These are phyloP conservation scores for Keithomyces neogunnii DNA, from an alignment of 2,329 filamentous ascomycete species.

Conservation along the genomic window DNA sequence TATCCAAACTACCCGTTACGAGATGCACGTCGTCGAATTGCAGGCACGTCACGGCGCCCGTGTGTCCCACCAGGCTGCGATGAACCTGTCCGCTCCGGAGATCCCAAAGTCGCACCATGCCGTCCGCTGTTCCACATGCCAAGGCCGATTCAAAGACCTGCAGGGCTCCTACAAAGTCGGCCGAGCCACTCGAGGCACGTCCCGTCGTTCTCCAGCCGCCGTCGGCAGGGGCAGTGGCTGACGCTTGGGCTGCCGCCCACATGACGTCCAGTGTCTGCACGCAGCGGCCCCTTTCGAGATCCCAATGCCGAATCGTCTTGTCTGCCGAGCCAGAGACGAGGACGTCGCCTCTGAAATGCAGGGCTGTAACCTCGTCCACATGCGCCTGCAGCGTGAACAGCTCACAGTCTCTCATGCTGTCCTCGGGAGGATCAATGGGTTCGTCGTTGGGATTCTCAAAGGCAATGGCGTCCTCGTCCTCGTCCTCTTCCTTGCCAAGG, in stretches of 20 bases:
- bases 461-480: conserved; percentile 59
- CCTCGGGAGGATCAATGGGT: conserved; percentile 60
- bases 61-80: conserved; percentile 89
- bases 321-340: conserved; percentile 93
- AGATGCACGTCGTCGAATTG: conserved; percentile 96
- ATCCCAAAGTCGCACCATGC: conserved; percentile 97
- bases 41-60: conserved; percentile 83
- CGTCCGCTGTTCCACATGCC: conserved; percentile 93
- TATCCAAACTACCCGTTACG: conserved; percentile 85
- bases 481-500: conserved; percentile 48
- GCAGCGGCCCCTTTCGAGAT: conserved; percentile 92
- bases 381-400: conserved; percentile 86
- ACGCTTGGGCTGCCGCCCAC: conserved; percentile 92
- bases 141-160: conserved; percentile 95
- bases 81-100: conserved; percentile 94
- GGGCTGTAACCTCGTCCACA: conserved; percentile 86
- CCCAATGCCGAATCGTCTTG: conserved; percentile 97
- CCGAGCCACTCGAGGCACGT: conserved; percentile 52
- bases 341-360: conserved; percentile 83
- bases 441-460: conserved; percentile 65
- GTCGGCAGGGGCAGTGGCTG: conserved; percentile 55
- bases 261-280: conserved; percentile 96
- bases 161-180: conserved; percentile 88
- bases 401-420: conserved; percentile 81
- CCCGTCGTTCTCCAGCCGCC: conserved; percentile 65